These are phyloP conservation scores for Herpetomonas tarakana DNA, from an alignment of 208 protist genomes.

Conservation along the genomic window DNA sequence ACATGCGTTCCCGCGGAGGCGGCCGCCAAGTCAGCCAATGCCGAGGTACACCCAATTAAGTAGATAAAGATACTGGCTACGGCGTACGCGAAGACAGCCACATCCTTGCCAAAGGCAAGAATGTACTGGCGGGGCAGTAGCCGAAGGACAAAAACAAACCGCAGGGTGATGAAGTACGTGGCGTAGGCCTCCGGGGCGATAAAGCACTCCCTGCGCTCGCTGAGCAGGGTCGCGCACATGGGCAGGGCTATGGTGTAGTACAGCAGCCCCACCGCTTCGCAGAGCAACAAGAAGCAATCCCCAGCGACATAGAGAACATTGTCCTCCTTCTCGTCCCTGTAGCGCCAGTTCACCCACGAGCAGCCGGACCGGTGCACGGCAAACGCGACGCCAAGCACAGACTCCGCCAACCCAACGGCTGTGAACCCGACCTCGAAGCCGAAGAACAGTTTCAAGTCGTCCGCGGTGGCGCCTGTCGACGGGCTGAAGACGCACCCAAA, in stretches of 20 bases:
- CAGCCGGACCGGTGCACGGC: constrained; percentile 52
- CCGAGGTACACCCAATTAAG: constrained; percentile 53
- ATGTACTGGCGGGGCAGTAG: constrained; percentile 55
- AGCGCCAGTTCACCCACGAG: constrained; percentile 17
- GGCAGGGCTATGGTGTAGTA: constrained; percentile 59
- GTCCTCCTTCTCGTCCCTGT: constrained; percentile 14
- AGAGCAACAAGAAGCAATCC: constrained; percentile 57
- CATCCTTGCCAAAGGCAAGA: constrained; percentile 28
- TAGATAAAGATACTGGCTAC: constrained; percentile 35
- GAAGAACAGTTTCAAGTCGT: constrained; percentile 60
- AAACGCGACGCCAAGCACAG: constrained; percentile 33
- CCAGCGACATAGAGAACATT: constrained; percentile 32
- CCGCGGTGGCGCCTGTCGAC: constrained; percentile 19
- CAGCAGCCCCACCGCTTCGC: constrained; percentile 52
- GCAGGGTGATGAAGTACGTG: constrained; percentile 57
- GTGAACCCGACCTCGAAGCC: constrained; percentile 58
- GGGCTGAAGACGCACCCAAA: constrained; percentile 67
- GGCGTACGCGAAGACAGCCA: constrained; percentile 25
- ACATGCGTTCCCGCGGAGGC: constrained; percentile 7
- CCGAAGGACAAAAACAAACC: constrained; percentile 61
- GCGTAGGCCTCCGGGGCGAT: constrained; percentile 50
- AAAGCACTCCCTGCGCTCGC: constrained; percentile 35
- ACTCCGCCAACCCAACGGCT: constrained; percentile 37
- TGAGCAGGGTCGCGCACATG: constrained; percentile 44
- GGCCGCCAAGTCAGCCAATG: constrained; percentile 45